Percentiles rank a stretch among this genome's conserved stretches.
Evolutionary conservation across 208 protist genomes (phyloP).

Genomic region (Trypanosoma lewisi): DNA sequence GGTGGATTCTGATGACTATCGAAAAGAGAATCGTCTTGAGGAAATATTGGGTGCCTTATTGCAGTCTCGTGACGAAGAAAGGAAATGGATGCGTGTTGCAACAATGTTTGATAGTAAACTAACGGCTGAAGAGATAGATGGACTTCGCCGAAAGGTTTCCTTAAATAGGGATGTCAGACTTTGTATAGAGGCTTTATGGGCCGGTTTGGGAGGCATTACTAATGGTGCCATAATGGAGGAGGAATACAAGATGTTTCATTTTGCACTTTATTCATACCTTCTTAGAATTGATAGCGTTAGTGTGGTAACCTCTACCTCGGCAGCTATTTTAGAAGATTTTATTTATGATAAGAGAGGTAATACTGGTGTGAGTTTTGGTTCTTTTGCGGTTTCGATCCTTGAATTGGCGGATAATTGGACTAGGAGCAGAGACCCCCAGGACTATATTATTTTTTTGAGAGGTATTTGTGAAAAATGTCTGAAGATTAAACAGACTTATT

Average conservation of each 20-base stretch:
- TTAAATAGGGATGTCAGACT: slow-evolving; percentile 37
- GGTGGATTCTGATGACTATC: slow-evolving; percentile 20
- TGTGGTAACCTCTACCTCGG: slow-evolving; percentile 40
- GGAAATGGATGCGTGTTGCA: slow-evolving; percentile 51
- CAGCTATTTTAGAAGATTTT: slow-evolving; percentile 54
- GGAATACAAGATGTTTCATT: slow-evolving; percentile 61
- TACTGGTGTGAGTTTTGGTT: slow-evolving; percentile 46
- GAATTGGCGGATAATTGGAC: slow-evolving; percentile 84
- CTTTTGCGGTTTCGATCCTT: slow-evolving; percentile 65
- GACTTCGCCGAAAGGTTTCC: slow-evolving; percentile 41
- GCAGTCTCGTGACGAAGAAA: slow-evolving; percentile 42
- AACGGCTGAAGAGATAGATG: slow-evolving; percentile 49
- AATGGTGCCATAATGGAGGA: slow-evolving; percentile 39
- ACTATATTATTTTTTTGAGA: slow-evolving; percentile 48
- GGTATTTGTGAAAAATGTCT: slow-evolving; percentile 24
- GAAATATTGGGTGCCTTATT: slow-evolving; percentile 49
- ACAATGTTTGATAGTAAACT: slow-evolving; percentile 70
- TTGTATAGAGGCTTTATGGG: slow-evolving; percentile 55
- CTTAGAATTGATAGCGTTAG: slow-evolving; percentile 49
- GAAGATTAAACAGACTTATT: not conserved
- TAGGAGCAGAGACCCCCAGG: slow-evolving; percentile 25
- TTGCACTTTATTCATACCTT: slow-evolving; percentile 51
- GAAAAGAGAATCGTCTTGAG: slow-evolving; percentile 31
- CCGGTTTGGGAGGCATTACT: slow-evolving; percentile 26
- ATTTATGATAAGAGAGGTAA: slow-evolving; percentile 44